A percentile compares a stretch with the other conserved stretches of the same genome.
Conservation (phyloP, 2,329 filamentous ascomycete species). For the Thelonectria blattea region DNA sequence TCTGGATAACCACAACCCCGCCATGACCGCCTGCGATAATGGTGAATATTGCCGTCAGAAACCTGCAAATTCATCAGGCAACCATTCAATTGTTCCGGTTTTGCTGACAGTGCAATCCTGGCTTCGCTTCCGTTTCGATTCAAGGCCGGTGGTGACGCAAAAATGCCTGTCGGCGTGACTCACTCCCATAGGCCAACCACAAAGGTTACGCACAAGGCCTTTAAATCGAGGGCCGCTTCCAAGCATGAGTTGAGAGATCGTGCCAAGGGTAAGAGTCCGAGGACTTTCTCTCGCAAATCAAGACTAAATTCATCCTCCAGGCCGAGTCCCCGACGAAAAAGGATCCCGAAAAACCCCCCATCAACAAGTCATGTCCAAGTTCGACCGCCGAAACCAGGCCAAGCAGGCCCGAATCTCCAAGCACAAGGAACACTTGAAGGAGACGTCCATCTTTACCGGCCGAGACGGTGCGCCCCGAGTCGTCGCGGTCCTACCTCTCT, state of each 20-base stretch:
- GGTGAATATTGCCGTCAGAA: constrained; percentile 37
- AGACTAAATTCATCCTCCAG: constrained; percentile 49
- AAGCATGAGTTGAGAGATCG: constrained; percentile 86
- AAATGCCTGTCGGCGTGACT: constrained; percentile 74
- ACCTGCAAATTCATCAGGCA: constrained; percentile 17
- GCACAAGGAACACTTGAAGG: constrained; percentile 80
- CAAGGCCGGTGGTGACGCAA: constrained; percentile 77
- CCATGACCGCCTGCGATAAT: constrained; percentile 41
- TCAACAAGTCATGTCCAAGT: constrained; percentile 96
- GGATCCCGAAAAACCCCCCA: constrained; percentile 85
- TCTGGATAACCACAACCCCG: constrained; percentile 48
- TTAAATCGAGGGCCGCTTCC: constrained; percentile 89
- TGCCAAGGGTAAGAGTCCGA: constrained; percentile 71
- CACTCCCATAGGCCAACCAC: constrained; percentile 95
- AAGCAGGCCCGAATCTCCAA: constrained; percentile 88
- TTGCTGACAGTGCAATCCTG: constrained; percentile 53
- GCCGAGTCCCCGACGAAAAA: constrained; percentile 78
- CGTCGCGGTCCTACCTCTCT: constrained; percentile 86
- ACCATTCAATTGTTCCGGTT: constrained; percentile 15
- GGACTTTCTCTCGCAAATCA: not conserved
- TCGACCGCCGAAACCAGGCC: constrained; percentile 92
- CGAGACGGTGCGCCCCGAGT: constrained; percentile 86
- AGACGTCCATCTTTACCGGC: constrained; percentile 82
- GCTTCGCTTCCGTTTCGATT: constrained; percentile 83
- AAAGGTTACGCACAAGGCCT: constrained; percentile 85